Evolutionary conservation across 208 protist genomes (phyloP).

Genomic region (Tritrichomonas foetus): DNA sequence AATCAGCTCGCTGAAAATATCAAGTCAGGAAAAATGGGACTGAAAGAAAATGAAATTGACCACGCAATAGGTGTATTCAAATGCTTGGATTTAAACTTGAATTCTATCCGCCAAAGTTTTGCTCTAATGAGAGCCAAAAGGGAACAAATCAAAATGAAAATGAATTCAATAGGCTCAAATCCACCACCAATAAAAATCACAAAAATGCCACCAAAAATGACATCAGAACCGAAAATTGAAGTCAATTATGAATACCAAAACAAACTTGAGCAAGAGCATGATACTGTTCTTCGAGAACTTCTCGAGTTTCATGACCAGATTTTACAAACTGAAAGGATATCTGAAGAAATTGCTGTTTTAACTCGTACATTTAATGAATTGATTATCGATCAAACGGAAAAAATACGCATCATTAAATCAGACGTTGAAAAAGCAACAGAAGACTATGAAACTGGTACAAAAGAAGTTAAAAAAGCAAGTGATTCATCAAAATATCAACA

Average conservation of each 20-base stretch:
- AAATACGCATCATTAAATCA: background rate
- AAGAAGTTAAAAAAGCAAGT: background rate
- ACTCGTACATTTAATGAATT: background rate
- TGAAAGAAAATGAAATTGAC: background rate
- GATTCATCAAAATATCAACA: slow-evolving; percentile 4
- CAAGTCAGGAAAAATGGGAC: background rate
- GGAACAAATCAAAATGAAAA: background rate
- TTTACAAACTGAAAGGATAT: background rate
- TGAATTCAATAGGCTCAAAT: no score
- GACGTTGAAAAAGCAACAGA: background rate
- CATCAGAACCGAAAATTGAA: no score
- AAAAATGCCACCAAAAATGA: background rate
- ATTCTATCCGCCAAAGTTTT: background rate
- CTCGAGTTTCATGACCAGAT: background rate
- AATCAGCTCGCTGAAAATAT: background rate
- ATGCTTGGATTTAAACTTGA: background rate
- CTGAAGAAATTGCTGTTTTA: background rate
- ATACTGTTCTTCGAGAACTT: background rate
- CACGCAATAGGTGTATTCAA: background rate
- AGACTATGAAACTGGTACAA: background rate
- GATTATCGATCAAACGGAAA: background rate
- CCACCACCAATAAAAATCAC: background rate
- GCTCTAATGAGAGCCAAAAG: background rate
- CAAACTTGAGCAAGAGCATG: background rate
- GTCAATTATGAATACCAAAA: background rate